A percentile compares a stretch with the other conserved stretches of the same genome.
phyloP scores from a whole-genome alignment of 257 asterid species.

The Apocynum venetum region DNA sequence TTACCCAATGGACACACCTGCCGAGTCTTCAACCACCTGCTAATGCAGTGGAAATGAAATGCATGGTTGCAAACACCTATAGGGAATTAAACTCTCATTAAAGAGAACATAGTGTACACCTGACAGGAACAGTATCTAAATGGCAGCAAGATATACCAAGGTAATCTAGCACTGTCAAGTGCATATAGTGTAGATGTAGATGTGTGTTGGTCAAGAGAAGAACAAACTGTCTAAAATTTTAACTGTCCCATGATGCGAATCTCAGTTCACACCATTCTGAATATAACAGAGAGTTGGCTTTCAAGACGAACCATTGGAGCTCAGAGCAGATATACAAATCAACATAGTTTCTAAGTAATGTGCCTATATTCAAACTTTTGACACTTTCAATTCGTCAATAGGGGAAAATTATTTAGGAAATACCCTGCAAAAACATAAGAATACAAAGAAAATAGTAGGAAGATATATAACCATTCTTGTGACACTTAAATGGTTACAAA shows the following conservation, averaged over 20 bases:
- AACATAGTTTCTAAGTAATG: too few species aligned
- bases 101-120: not conserved
- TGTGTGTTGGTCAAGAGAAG: too few species aligned
- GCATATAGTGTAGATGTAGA: not conserved
- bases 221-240: too few species aligned
- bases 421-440: not conserved
- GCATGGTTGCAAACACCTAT: conserved; percentile 98
- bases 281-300: too few species aligned
- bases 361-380: too few species aligned
- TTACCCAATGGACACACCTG: conserved; percentile 97
- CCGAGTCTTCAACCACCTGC: conserved; percentile 99
- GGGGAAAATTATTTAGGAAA: too few species aligned
- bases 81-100: not conserved
- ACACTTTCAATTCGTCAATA: too few species aligned
- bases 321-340: too few species aligned
- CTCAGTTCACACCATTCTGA: too few species aligned
- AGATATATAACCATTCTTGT: not conserved
- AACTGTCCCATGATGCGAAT: too few species aligned
- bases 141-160: not conserved
- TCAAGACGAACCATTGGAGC: too few species aligned
- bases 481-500: not conserved
- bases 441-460: not conserved
- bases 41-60: conserved; percentile 97
- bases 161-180: not conserved
- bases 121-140: not conserved